Base-by-base conservation (phyloP, 1,139 yeast species). In the Meyerozyma sp. region DNA sequence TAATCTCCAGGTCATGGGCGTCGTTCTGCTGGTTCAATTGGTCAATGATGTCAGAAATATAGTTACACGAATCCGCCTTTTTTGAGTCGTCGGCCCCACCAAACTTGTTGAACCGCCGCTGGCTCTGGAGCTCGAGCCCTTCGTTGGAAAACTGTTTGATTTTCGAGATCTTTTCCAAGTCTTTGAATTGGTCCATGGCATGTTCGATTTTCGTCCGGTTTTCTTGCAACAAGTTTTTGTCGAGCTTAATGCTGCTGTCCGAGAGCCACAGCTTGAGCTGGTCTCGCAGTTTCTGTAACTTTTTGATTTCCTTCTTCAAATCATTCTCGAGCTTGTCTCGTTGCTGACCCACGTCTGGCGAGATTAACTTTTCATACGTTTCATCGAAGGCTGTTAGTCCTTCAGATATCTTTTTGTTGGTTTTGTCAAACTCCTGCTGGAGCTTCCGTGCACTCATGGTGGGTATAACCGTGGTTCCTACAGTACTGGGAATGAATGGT, bases 111-210 rank as follows among this genome's bases (percentile, higher is more conserved):
- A 63, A 65, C 36, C 62, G 51, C 48, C 78, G 73, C 44, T 66
- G 70, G 47, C 81, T 79, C 52, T 71, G 75, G 49, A 84, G 77
- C 46, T 86, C 90, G 52, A 93, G 73, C 1, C 98, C 98, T 66
- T 93, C 98, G 60, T 89, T 89, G 36, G 95, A 84, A 60, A 89
- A 94, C 46, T 96, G 97, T 63, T 94, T 94, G 32, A 96, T 91
- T 68, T 94, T 94, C 81, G 90, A 86, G 54, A 86, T 82, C 68
- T 91, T 88, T 63, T 94, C 99, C 52, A 91, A 87, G 43, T 93
- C 93, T 63, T 94, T 94, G 68, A 94, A 94, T 55, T 93, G 79
- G 65, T 94, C 98, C 99, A 93, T 93, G 45, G 94, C 96, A 59
- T 78, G 80, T 54, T 94, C 97, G 53, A 94, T 93, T 53, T 82